These are phyloP conservation scores for Podila clonocystis DNA, from an alignment of 192 early-diverging fungal species.

Conservation along the genomic window DNA sequence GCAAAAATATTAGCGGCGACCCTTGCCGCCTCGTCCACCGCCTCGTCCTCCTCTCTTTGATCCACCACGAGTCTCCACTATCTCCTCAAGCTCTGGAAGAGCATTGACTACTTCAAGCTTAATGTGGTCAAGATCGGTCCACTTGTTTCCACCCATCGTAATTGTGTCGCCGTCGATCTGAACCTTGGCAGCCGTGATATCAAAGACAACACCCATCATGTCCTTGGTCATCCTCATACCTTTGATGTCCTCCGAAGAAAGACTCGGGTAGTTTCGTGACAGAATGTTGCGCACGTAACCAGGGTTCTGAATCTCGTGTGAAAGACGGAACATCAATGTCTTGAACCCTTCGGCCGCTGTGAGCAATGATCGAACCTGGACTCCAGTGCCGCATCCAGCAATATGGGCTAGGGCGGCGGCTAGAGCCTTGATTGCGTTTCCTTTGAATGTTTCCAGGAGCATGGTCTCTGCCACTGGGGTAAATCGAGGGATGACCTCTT, in stretches of 20 bases:
- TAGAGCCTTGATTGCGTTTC: conserved; percentile 81
- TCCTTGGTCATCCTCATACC: conserved; percentile 90
- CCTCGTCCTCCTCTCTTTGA: conserved; percentile 52
- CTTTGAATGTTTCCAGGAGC: conserved; percentile 69
- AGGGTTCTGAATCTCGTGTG: conserved; percentile 77
- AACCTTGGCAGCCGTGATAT: conserved; percentile 78
- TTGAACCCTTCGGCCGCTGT: conserved; percentile 83
- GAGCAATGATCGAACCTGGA: conserved; percentile 84
- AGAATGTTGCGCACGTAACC: conserved; percentile 87
- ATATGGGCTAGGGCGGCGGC: conserved; percentile 90
- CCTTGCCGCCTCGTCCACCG: conserved; percentile 49
- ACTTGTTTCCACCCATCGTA: conserved; percentile 73
- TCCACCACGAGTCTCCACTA: conserved; percentile 53
- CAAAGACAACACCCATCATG: conserved; percentile 83
- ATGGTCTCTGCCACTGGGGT: conserved; percentile 75
- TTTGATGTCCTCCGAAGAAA: conserved; percentile 79
- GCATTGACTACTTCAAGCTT: conserved; percentile 73
- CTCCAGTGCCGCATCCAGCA: conserved; percentile 84
- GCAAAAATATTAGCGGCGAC: conserved; percentile 56
- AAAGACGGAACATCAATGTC: conserved; percentile 80
- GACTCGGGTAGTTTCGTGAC: conserved; percentile 72
- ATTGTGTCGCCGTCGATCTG: conserved; percentile 64
- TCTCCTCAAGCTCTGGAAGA: conserved; percentile 85
- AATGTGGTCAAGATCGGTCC: conserved; percentile 74
- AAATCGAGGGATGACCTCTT: conserved; percentile 85